These are phyloP conservation scores for Suaeda aralocaspica DNA, from an alignment of 148 eudicot species.

Conservation along the genomic window DNA sequence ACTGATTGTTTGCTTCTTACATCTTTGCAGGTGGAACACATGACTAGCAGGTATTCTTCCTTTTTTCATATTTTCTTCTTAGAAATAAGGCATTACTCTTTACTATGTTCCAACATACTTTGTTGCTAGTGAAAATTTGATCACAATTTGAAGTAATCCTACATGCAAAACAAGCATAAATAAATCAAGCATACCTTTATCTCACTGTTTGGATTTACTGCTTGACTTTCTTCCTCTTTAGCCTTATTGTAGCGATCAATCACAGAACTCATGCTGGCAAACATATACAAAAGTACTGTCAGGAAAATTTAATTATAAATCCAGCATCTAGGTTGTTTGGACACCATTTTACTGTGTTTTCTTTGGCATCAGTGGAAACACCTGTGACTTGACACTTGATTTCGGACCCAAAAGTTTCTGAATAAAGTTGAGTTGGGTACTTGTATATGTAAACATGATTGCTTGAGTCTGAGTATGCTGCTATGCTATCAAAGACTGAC, in stretches of 20 bases:
- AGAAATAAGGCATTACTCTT: neutral
- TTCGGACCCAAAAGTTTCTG: too few relatives aligned
- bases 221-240: constrained; percentile 33
- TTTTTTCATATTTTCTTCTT: neutral
- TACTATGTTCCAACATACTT: neutral
- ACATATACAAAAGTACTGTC: constrained; percentile 7
- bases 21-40: neutral
- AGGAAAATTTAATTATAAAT: neutral
- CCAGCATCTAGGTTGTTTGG: neutral
- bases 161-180: constrained; percentile 1
- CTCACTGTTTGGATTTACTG: constrained; percentile 25
- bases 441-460: too few relatives aligned
- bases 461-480: too few relatives aligned
- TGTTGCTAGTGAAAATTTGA: neutral
- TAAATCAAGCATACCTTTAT: constrained; percentile 27
- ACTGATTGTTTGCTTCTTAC: too few relatives aligned
- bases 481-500: neutral
- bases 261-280: constrained; percentile 39
- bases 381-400: too few relatives aligned
- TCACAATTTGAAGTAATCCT: neutral
- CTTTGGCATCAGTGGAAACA: too few relatives aligned
- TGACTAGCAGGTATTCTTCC: neutral
- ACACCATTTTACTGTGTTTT: neutral
- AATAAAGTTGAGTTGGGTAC: too few relatives aligned
- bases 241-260: constrained; percentile 36